These are phyloP conservation scores for Lichina pygmaea DNA, from an alignment of 495 filamentous ascomycete species.

Conservation along the genomic window DNA sequence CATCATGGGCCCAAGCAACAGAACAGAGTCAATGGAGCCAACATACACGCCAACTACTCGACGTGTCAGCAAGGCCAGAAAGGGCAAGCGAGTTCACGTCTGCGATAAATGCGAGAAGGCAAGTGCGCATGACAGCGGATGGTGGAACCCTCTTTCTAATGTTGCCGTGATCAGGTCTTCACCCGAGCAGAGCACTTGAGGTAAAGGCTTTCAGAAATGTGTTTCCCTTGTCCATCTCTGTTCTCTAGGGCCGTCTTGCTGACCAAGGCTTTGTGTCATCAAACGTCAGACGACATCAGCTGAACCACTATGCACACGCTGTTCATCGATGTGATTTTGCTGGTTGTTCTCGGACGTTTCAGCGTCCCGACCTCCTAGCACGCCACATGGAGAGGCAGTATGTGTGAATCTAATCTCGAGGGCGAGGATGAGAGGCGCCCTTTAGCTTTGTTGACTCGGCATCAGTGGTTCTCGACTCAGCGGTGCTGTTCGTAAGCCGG, in stretches of 20 bases:
- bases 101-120: conserved; percentile 45
- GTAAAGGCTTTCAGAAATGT: conserved; percentile 13
- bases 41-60: conserved; percentile 40
- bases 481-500: no score
- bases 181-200: conserved; percentile 70
- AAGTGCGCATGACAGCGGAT: conserved; percentile 2
- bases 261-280: neutral
- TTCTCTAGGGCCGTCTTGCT: neutral
- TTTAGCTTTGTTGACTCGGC: no score
- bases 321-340: conserved; percentile 35
- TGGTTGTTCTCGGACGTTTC: conserved; percentile 35
- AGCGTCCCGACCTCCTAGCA: conserved; percentile 45
- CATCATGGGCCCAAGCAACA: neutral
- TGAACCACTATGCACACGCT: conserved; percentile 53
- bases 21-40: neutral
- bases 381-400: conserved; percentile 70
- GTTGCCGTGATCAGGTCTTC: conserved; percentile 27
- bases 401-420: conserved; percentile 14
- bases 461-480: no score
- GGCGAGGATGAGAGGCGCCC: neutral
- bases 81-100: conserved; percentile 52
- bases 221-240: neutral
- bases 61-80: conserved; percentile 59
- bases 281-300: conserved; percentile 44
- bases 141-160: neutral